These are phyloP conservation scores for Puccinia polysora DNA, from an alignment of 1,284 basidiomycete genomes.

Conservation along the genomic window DNA sequence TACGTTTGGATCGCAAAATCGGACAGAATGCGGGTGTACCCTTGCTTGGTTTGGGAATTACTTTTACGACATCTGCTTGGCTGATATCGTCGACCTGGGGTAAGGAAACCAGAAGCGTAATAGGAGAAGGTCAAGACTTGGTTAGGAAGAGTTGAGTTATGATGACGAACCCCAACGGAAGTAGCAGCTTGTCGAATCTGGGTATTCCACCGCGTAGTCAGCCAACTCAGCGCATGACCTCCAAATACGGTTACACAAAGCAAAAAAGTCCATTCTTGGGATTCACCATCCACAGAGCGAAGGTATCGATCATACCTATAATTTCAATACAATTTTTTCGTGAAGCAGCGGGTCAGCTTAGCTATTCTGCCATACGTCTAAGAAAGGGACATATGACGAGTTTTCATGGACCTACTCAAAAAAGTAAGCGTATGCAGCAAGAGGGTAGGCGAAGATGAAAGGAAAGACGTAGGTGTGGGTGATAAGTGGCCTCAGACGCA, in stretches of 20 bases:
- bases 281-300: constrained; percentile 46
- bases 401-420: constrained; percentile 77
- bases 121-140: not conserved
- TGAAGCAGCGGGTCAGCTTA: not conserved
- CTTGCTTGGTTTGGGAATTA: constrained; percentile 77
- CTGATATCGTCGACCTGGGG: constrained; percentile 66
- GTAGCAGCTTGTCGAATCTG: constrained; percentile 65
- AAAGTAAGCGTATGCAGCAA: constrained; percentile 74
- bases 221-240: constrained; percentile 85
- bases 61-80: constrained; percentile 73
- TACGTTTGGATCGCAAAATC: constrained; percentile 45
- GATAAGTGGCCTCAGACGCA: constrained; percentile 44
- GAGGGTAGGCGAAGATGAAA: constrained; percentile 53
- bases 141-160: not conserved
- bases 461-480: constrained; percentile 53
- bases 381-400: too few relatives aligned
- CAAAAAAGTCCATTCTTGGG: constrained; percentile 68
- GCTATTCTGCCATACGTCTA: too few relatives aligned
- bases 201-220: constrained; percentile 85
- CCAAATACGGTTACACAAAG: constrained; percentile 78
- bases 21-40: constrained; percentile 65
- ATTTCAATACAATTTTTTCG: constrained; percentile 27
- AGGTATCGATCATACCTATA: constrained; percentile 46
- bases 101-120: too few relatives aligned
- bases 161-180: constrained; percentile 22